Percentiles rank a stretch among this genome's conserved stretches.
Conservation (phyloP, 352 stramenopile species). For the Globisporangium nodosum region DNA sequence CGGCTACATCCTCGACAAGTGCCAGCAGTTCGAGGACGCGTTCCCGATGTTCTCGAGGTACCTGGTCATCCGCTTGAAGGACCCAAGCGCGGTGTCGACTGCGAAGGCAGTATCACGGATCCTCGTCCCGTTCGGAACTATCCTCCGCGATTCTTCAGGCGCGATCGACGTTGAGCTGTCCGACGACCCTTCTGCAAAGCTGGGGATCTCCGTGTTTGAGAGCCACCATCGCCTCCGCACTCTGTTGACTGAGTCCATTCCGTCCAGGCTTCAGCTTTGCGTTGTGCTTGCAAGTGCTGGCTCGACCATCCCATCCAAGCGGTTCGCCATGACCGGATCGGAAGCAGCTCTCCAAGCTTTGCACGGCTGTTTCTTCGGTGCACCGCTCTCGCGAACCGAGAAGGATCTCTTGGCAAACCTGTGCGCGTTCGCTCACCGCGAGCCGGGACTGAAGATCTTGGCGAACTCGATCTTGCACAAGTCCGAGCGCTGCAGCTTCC, state of each 20-base stretch:
- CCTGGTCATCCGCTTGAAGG: slow-evolving; percentile 19
- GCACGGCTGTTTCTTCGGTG: slow-evolving; percentile 27
- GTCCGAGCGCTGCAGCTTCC: slow-evolving; percentile 23
- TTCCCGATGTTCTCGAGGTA: slow-evolving; percentile 35
- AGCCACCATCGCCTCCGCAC: slow-evolving; percentile 24
- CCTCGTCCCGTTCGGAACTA: slow-evolving; percentile 26
- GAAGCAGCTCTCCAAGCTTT: slow-evolving; percentile 40
- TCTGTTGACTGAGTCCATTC: slow-evolving; percentile 32
- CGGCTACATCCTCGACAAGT: slow-evolving; percentile 26
- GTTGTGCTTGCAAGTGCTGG: slow-evolving; percentile 27
- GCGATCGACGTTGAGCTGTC: slow-evolving; percentile 22
- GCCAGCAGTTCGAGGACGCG: slow-evolving; percentile 36
- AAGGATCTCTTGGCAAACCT: slow-evolving; percentile 20
- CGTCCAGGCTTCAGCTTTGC: slow-evolving; percentile 32
- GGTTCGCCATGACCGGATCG: slow-evolving; percentile 37
- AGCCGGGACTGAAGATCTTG: slow-evolving; percentile 36
- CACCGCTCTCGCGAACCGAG: slow-evolving; percentile 24
- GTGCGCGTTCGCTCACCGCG: slow-evolving; percentile 25
- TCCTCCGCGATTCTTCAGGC: slow-evolving; percentile 4
- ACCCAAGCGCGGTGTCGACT: slow-evolving; percentile 12
- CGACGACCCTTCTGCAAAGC: background rate
- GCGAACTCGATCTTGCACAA: slow-evolving; percentile 21
- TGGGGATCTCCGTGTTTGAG: slow-evolving; percentile 25
- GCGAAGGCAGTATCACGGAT: slow-evolving; percentile 18
- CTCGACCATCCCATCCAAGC: slow-evolving; percentile 19